Conservation (phyloP, 192 early-diverging fungal species). For the Podila epicladia region DNA sequence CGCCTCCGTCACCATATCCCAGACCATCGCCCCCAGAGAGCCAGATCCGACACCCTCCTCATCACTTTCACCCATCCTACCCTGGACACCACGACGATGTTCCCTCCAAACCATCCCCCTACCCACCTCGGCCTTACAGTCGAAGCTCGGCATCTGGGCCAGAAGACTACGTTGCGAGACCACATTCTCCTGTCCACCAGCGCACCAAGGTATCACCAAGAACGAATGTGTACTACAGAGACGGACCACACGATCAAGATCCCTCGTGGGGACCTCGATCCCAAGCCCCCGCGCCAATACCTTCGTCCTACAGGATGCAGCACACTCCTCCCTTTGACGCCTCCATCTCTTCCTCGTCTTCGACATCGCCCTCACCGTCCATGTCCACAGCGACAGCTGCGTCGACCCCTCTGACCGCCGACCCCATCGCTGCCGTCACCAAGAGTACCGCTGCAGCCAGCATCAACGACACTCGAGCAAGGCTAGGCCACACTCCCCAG, state of each 20-base stretch:
- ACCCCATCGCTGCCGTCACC: constrained; percentile 26
- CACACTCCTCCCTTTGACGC: constrained; percentile 32
- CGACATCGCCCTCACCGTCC: constrained; percentile 42
- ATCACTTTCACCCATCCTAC: constrained; percentile 5
- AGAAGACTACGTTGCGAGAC: too few relatives aligned
- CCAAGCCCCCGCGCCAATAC: neutral
- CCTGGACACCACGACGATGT: neutral
- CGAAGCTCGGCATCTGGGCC: neutral
- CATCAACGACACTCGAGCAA: constrained; percentile 13
- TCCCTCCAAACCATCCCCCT: constrained; percentile 10
- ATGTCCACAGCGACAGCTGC: constrained; percentile 30
- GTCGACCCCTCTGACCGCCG: constrained; percentile 26
- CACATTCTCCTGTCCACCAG: neutral
- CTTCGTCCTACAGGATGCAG: constrained; percentile 13
- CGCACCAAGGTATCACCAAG: neutral
- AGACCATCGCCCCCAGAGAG: constrained; percentile 3
- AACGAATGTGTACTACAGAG: neutral
- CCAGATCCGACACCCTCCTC: neutral
- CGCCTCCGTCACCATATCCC: neutral
- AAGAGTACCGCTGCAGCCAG: constrained; percentile 33
- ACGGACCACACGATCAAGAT: neutral
- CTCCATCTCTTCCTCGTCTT: constrained; percentile 28
- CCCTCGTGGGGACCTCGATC: constrained; percentile 1
- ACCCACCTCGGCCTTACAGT: constrained; percentile 10
- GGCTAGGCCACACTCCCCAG: neutral